phyloP scores from a whole-genome alignment of 1,139 yeast genomes.

The Debaryomycetaceae sp. region DNA sequence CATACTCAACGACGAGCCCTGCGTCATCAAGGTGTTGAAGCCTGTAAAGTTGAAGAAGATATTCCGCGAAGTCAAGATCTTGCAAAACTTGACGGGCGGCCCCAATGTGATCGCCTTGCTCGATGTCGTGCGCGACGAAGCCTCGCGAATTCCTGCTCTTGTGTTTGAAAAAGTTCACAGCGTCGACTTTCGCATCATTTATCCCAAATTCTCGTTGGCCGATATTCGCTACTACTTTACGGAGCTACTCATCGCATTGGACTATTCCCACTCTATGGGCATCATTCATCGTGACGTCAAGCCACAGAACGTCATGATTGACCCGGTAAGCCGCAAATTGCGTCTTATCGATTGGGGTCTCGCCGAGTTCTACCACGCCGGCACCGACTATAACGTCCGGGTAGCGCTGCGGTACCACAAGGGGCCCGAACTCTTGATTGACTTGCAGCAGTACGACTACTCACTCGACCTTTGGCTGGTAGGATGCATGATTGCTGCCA shows the following conservation, averaged over 20 bases:
- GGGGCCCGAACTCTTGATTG: slow-evolving; percentile 70
- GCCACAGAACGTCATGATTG: slow-evolving; percentile 81
- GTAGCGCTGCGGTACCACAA: slow-evolving; percentile 76
- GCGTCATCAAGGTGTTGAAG: slow-evolving; percentile 66
- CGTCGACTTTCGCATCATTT: slow-evolving; percentile 60
- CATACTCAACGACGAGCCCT: slow-evolving; percentile 35
- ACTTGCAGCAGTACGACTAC: slow-evolving; percentile 67
- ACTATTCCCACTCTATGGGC: slow-evolving; percentile 74
- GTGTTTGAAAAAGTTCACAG: slow-evolving; percentile 64
- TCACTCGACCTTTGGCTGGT: slow-evolving; percentile 75
- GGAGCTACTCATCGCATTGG: slow-evolving; percentile 59
- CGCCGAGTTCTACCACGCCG: slow-evolving; percentile 73
- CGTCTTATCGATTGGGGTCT: slow-evolving; percentile 78
- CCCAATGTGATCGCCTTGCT: slow-evolving; percentile 58
- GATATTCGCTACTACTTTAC: slow-evolving; percentile 66
- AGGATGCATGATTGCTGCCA: slow-evolving; percentile 73
- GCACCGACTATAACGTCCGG: slow-evolving; percentile 69
- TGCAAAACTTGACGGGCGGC: slow-evolving; percentile 67
- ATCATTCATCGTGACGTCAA: slow-evolving; percentile 78
- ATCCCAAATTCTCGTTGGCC: slow-evolving; percentile 50
- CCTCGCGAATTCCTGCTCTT: slow-evolving; percentile 63
- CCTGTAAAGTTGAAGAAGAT: slow-evolving; percentile 77
- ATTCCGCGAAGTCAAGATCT: slow-evolving; percentile 63
- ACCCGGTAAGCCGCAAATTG: slow-evolving; percentile 49
- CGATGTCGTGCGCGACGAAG: slow-evolving; percentile 69